Evolutionary conservation across 2,329 filamentous ascomycete species (phyloP).

Genomic region (Rhytidhysteron rufulum): DNA sequence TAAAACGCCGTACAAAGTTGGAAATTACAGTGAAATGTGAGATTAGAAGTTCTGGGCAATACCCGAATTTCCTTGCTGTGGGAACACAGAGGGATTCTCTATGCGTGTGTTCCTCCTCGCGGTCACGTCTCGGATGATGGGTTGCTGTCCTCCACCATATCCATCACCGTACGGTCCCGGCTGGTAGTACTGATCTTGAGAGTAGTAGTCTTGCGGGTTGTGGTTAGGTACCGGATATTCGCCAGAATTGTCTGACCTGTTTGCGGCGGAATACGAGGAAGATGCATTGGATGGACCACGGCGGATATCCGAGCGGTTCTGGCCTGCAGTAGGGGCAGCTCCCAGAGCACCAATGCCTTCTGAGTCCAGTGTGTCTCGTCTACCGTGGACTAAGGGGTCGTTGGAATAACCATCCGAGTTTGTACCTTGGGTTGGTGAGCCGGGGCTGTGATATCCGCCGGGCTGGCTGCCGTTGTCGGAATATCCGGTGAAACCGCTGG

Average conservation of each 20-base stretch:
- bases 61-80: conserved; percentile 83
- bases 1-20: background rate
- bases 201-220: conserved; percentile 50
- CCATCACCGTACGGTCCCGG: conserved; percentile 53
- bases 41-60: conserved; percentile 97
- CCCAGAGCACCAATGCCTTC: conserved; percentile 83
- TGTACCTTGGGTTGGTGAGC: conserved; percentile 64
- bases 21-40: conserved; percentile 1
- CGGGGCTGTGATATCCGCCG: conserved; percentile 47
- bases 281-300: conserved; percentile 94
- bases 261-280: conserved; percentile 84
- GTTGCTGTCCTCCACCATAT: conserved; percentile 58
- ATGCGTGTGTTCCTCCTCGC: conserved; percentile 92
- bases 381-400: conserved; percentile 57
- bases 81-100: conserved; percentile 83
- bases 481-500: conserved; percentile 62
- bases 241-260: conserved; percentile 63
- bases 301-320: conserved; percentile 65
- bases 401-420: conserved; percentile 66
- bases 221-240: conserved; percentile 49
- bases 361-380: conserved; percentile 57
- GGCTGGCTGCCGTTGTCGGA: conserved; percentile 65
- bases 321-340: conserved; percentile 58
- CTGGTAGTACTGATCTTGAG: conserved; percentile 55
- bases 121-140: conserved; percentile 88